Conservation (phyloP, 1,139 yeast genomes). For the Pichia inconspicua region DNA sequence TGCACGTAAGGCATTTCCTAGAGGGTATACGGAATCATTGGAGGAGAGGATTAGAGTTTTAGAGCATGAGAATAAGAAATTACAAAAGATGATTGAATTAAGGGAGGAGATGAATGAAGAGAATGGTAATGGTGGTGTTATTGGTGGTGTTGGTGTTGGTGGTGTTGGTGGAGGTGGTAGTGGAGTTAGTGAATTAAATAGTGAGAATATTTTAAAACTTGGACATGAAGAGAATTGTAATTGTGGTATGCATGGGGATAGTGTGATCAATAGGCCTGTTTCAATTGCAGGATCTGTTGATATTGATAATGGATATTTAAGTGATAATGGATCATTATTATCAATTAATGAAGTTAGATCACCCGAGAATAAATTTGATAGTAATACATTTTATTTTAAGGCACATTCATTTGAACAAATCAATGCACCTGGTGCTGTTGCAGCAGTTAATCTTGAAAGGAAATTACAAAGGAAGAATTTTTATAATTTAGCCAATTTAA, state of each 20-base stretch:
- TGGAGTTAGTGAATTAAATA: neutral
- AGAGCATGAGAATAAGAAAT: constrained; percentile 47
- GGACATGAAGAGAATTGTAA: constrained; percentile 47
- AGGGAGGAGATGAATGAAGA: neutral
- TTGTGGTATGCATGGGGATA: constrained; percentile 42
- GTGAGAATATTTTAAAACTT: constrained; percentile 19
- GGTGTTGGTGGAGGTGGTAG: constrained; percentile 2
- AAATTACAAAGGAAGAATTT: constrained; percentile 42
- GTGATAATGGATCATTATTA: constrained; percentile 39
- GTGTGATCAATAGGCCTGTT: constrained; percentile 56
- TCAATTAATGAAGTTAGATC: constrained; percentile 9
- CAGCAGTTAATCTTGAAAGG: constrained; percentile 58
- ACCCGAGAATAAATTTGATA: neutral
- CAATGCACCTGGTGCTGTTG: constrained; percentile 76
- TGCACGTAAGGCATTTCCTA: constrained; percentile 66
- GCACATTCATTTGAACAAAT: constrained; percentile 41
- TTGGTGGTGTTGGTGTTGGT: neutral
- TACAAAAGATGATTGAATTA: constrained; percentile 34
- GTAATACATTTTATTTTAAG: constrained; percentile 7
- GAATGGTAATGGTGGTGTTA: neutral
- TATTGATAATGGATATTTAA: constrained; percentile 35
- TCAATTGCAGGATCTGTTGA: constrained; percentile 54
- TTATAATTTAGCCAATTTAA: constrained; percentile 52
- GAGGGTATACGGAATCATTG: constrained; percentile 68
- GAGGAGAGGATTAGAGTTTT: constrained; percentile 54